Base-by-base conservation (phyloP, 371 early-diverging fungal species). In the Mucor piriformis region DNA sequence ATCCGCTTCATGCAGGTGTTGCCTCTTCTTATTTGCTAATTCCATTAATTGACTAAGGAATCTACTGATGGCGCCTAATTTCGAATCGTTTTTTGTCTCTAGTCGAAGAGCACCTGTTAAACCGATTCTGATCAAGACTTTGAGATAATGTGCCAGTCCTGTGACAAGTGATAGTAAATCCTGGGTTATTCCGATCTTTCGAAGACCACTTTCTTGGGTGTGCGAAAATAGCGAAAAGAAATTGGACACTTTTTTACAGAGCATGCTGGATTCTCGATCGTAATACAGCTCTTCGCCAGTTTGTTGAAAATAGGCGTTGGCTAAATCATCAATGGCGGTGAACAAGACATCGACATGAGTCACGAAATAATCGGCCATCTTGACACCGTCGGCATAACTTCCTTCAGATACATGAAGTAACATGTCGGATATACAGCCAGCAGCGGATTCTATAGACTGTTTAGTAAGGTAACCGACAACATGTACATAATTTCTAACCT, bases 401-500 rank as follows among this genome's bases (percentile, higher is more conserved):
- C 90, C 89, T 61, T 90, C 90, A 24, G 96, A 93, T 8, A 97
- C 92, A 66, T 95, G 92, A 37, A 95, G 70, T 27, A 98, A 76
- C 94, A 97, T 98, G 54, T 95, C 95, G 3, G 95, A 95, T 54
- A 98, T 97, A 73, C 95, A 96, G 8, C 95, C 94, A 20, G 98
- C 97, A 3, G 96, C 89, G 7, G 96, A 94, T 66, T 97, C 98
- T 77, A 54, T 15, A 2, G 3, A 43, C 8, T n/a, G n/a, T n/a
- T n/a, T n/a, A n/a, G n/a, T n/a, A n/a, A n/a, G n/a, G n/a, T n/a
- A n/a, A n/a, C n/a, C n/a, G n/a, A n/a, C n/a, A n/a, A n/a, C n/a
- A n/a, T n/a, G n/a, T n/a, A n/a, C n/a, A n/a, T n/a, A n/a, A n/a
- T n/a, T n/a, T n/a, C n/a, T n/a, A n/a, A 66, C 73, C 73, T 80